Conservation (phyloP, 2,329 filamentous ascomycete species). For the Pseudocercospora ulei region DNA sequence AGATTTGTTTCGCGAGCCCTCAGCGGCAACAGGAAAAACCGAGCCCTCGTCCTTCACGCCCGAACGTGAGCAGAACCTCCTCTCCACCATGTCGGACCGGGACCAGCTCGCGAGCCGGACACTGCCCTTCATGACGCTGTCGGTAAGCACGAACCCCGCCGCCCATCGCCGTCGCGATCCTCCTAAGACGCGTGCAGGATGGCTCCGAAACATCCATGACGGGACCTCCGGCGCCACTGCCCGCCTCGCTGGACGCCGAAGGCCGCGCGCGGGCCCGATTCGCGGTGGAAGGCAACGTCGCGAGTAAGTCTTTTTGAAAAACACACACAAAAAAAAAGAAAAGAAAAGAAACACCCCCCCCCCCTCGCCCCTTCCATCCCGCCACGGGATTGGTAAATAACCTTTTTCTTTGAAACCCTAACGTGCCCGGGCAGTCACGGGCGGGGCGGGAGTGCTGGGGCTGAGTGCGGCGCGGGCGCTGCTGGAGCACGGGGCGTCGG, state of each 20-base stretch:
- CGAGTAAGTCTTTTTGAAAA: slow-evolving; percentile 37
- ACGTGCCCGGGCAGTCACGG: slow-evolving; percentile 45
- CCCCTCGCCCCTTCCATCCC: no score
- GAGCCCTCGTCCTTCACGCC: no score
- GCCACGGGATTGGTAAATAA: neutral
- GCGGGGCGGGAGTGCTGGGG: slow-evolving; percentile 56
- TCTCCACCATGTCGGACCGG: slow-evolving; percentile 33
- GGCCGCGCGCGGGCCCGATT: slow-evolving; percentile 43
- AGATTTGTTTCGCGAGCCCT: no score
- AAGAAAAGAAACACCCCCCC: no score
- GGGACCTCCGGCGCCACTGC: slow-evolving; percentile 40
- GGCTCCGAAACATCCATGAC: slow-evolving; percentile 37
- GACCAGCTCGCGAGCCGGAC: slow-evolving; percentile 39
- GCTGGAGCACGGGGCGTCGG: slow-evolving; percentile 56
- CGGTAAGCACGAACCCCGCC: slow-evolving; percentile 17
- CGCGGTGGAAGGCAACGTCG: slow-evolving; percentile 45
- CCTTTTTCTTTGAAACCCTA: neutral
- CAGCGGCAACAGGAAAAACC: no score
- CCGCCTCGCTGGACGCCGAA: slow-evolving; percentile 37
- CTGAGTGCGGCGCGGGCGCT: slow-evolving; percentile 51
- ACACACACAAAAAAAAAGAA: slow-evolving; percentile 1
- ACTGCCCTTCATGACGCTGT: slow-evolving; percentile 45
- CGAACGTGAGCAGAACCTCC: no score
- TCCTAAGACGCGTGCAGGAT: slow-evolving; percentile 18
- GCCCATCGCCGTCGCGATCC: neutral